These are phyloP conservation scores for Sphagnum tenellum DNA, from an alignment of 225 moss, liverwort and hornwort species.

Conservation along the genomic window DNA sequence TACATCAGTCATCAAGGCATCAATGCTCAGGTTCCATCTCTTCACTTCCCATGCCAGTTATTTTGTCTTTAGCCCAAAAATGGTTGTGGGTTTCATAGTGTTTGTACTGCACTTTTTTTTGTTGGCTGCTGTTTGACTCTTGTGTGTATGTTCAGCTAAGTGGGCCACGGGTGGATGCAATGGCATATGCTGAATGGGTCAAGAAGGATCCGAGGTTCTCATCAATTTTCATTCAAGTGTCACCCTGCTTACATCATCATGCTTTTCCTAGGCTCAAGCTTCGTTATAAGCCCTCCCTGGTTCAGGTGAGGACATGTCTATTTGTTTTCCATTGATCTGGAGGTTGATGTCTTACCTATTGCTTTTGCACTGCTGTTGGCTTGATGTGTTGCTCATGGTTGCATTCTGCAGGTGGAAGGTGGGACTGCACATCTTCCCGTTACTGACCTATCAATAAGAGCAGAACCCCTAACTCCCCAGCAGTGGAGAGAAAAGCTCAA, in stretches of 20 bases:
- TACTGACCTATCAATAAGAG: constrained; percentile 64
- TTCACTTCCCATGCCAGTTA: background rate
- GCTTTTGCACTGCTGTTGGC: no score
- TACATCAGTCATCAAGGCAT: constrained; percentile 96
- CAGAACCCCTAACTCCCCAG: constrained; percentile 64
- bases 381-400: background rate
- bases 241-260: constrained; percentile 79
- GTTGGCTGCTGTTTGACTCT: background rate
- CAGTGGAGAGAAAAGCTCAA: constrained; percentile 81
- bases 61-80: background rate
- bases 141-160: constrained; percentile 52
- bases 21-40: constrained; percentile 69
- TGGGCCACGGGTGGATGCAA: constrained; percentile 50
- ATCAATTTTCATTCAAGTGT: constrained; percentile 63
- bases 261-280: constrained; percentile 88
- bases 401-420: constrained; percentile 50
- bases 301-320: constrained; percentile 39
- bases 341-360: no score
- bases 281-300: constrained; percentile 84
- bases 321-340: no score
- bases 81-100: no score
- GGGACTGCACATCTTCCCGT: constrained; percentile 68
- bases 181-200: constrained; percentile 85
- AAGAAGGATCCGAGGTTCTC: constrained; percentile 70
- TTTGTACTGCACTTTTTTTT: background rate